phyloP scores from a whole-genome alignment of 2,329 filamentous ascomycete species.

The Beauveria pseudobassiana region DNA sequence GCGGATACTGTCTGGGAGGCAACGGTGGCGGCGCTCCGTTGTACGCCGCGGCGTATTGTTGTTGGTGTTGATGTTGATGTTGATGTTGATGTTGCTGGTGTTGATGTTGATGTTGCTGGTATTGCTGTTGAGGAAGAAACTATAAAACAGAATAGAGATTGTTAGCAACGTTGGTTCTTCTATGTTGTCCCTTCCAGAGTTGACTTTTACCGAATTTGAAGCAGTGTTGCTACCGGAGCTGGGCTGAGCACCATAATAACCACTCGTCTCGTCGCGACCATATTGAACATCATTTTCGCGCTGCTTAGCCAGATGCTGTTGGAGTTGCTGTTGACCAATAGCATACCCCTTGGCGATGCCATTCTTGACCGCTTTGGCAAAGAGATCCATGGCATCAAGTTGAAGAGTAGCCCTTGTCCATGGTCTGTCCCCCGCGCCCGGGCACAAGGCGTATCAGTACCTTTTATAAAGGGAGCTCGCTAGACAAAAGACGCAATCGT shows the following conservation, averaged over 20 bases:
- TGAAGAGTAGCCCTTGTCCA: background rate
- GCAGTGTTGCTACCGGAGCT: background rate
- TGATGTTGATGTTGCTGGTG: background rate
- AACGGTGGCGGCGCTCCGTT: background rate
- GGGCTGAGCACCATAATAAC: background rate
- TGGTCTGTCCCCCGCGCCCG: background rate
- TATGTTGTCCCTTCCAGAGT: background rate
- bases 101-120: background rate
- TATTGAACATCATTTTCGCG: background rate
- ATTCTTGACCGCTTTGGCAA: constrained; percentile 13
- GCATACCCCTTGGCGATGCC: constrained; percentile 14
- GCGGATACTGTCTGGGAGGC: constrained; percentile 4
- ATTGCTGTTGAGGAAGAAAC: background rate
- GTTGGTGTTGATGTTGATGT: background rate
- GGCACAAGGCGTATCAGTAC: background rate
- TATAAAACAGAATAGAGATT: background rate
- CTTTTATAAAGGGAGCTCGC: background rate
- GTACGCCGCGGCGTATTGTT: background rate
- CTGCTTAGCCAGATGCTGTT: constrained; percentile 14
- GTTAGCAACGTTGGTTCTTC: background rate
- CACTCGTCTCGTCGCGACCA: background rate
- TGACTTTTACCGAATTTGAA: background rate
- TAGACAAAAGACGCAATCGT: background rate
- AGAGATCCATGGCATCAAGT: constrained; percentile 11
- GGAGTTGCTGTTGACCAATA: constrained; percentile 14